Evolutionary conservation across 495 filamentous ascomycete species (phyloP).

Genomic region (Ramalina peruviana): DNA sequence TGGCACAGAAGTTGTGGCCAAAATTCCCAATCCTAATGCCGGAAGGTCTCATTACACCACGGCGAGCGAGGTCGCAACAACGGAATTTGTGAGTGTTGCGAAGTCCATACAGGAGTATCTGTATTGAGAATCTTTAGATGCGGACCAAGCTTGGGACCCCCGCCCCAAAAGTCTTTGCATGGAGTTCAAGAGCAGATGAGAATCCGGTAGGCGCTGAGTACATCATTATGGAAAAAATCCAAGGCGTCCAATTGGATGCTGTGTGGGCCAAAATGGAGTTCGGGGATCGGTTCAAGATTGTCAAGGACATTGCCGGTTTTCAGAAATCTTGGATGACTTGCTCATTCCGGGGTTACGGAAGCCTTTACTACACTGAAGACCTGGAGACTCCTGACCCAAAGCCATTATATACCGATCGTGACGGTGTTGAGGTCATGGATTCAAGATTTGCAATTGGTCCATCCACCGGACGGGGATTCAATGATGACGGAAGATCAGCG

Average conservation of each 20-base stretch:
- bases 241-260: constrained; percentile 15
- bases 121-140: too few species aligned
- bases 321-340: constrained; percentile 19
- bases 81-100: constrained; percentile 24
- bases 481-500: constrained; percentile 18
- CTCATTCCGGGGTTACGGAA: constrained; percentile 19
- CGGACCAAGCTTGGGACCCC: constrained; percentile 12
- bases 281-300: constrained; percentile 13
- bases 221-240: constrained; percentile 25
- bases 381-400: constrained; percentile 7
- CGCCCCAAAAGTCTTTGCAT: constrained; percentile 17
- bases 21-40: constrained; percentile 26
- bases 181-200: constrained; percentile 15
- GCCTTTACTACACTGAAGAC: constrained; percentile 19
- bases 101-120: too few species aligned
- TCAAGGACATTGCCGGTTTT: constrained; percentile 17
- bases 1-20: constrained; percentile 23
- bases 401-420: constrained; percentile 4
- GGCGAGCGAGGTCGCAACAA: constrained; percentile 29
- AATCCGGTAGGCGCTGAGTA: constrained; percentile 25
- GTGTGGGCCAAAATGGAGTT: constrained; percentile 17
- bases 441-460: constrained; percentile 19
- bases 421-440: constrained; percentile 15
- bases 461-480: constrained; percentile 17
- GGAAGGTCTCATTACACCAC: constrained; percentile 23